Evolutionary conservation across 768 basidiomycete species (phyloP).

Genomic region (Auriculariales sp.): DNA sequence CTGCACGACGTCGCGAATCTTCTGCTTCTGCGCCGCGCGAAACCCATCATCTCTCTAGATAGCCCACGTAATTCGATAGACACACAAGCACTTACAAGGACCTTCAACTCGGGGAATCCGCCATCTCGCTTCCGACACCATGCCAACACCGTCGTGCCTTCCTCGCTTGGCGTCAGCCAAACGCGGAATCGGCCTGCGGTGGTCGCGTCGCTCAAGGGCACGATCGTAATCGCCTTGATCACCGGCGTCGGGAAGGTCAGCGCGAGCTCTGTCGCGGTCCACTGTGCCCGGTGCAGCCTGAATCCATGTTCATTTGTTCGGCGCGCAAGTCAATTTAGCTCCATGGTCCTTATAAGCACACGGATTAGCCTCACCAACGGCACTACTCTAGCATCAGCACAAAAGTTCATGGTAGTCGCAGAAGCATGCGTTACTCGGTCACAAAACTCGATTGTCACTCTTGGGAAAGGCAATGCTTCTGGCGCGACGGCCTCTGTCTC

Average conservation of each 20-base stretch:
- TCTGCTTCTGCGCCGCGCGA: conserved; percentile 94
- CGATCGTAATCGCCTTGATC: conserved; percentile 49
- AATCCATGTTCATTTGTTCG: background rate
- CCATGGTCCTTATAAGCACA: background rate
- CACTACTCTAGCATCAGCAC: conserved; percentile 30
- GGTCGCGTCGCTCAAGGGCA: conserved; percentile 66
- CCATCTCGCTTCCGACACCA: conserved; percentile 91
- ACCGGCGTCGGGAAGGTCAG: conserved; percentile 78
- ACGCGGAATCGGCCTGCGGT: conserved; percentile 84
- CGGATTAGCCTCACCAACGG: conserved; percentile 48
- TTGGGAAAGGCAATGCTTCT: conserved; percentile 20
- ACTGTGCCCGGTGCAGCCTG: conserved; percentile 86
- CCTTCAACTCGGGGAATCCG: conserved; percentile 84
- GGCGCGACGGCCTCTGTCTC: background rate
- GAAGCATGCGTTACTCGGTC: conserved; percentile 42
- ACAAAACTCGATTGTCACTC: conserved; percentile 83
- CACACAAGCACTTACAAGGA: conserved; percentile 36
- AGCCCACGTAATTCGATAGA: background rate
- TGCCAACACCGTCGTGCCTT: conserved; percentile 29
- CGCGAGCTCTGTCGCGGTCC: conserved; percentile 87
- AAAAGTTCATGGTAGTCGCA: background rate
- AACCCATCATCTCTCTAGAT: background rate
- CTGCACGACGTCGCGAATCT: conserved; percentile 68
- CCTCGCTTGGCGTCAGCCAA: conserved; percentile 40
- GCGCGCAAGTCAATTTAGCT: background rate